A percentile compares a stretch with the other conserved stretches of the same genome.
Evolutionary conservation across 257 asterid species (phyloP).

Genomic region (Voacanga thouarsii): DNA sequence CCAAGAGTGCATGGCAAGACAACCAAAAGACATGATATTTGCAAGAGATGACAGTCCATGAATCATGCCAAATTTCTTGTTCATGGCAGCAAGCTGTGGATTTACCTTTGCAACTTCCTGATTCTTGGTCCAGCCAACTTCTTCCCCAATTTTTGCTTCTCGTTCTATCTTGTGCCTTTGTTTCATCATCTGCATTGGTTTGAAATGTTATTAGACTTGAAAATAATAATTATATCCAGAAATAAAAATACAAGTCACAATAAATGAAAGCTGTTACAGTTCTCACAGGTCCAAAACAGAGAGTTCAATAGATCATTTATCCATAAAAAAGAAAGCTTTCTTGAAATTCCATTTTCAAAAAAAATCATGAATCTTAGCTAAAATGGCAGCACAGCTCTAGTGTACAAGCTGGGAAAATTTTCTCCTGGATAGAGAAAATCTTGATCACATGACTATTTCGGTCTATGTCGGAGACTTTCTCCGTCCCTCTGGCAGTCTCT

Average conservation of each 20-base stretch:
- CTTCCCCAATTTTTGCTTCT: constrained; percentile 83
- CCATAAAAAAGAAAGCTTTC: no score
- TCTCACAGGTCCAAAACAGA: not conserved
- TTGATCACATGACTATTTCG: no score
- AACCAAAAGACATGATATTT: constrained; percentile 76
- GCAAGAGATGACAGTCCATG: constrained; percentile 98
- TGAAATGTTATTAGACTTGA: not conserved
- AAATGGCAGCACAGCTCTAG: no score
- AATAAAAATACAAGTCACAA: not conserved
- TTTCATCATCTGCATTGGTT: constrained; percentile 76
- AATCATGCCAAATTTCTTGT: constrained; percentile 97
- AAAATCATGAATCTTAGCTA: not conserved
- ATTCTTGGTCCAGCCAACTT: constrained; percentile 95
- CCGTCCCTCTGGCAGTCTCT: no score
- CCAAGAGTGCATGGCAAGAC: constrained; percentile 97
- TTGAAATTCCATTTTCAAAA: no score
- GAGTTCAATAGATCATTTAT: not conserved
- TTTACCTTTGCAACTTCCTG: constrained; percentile 76
- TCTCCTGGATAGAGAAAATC: not conserved
- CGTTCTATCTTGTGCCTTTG: constrained; percentile 93
- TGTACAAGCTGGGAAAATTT: not conserved
- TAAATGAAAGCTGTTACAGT: not conserved
- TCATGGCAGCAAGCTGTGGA: constrained; percentile 90
- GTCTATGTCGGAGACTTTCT: no score
- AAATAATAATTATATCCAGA: not conserved